phyloP scores from a whole-genome alignment of 129 eudicot species.

The Lonicera japonica region DNA sequence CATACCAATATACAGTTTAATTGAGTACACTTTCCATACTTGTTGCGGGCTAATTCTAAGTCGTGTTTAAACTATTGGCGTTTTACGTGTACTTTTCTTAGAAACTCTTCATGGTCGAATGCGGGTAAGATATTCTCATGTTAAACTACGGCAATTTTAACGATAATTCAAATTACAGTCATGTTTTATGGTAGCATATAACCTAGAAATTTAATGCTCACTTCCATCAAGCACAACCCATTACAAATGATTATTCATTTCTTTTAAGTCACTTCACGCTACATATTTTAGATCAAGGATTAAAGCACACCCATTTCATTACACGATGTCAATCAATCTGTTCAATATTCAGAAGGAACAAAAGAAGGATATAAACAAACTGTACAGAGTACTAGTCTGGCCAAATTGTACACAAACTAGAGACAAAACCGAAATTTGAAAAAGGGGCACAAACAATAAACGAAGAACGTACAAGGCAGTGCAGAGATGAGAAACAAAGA shows the following conservation, averaged over 20 bases:
- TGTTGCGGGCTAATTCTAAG: no score
- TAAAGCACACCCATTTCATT: neutral
- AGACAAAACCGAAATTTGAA: neutral
- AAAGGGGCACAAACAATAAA: neutral
- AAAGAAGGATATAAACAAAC: neutral
- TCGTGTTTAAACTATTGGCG: no score
- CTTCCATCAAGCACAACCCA: neutral
- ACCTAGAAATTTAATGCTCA: no score
- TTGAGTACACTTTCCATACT: no score
- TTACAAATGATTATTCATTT: neutral
- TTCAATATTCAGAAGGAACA: neutral
- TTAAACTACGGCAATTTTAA: no score
- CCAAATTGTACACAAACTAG: neutral
- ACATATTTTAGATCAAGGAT: no score
- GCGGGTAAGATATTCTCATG: no score
- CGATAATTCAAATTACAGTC: no score
- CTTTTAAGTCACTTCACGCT: neutral
- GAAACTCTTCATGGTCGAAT: no score
- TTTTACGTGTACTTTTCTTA: no score
- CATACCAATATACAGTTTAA: no score
- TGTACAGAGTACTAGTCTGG: neutral
- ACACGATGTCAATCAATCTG: neutral
- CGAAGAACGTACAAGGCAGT: neutral
- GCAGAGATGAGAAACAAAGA: neutral
- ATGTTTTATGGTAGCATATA: no score